Base-by-base conservation (phyloP, 1,139 yeast genomes). In the Saccharomycopsis hybrid region DNA sequence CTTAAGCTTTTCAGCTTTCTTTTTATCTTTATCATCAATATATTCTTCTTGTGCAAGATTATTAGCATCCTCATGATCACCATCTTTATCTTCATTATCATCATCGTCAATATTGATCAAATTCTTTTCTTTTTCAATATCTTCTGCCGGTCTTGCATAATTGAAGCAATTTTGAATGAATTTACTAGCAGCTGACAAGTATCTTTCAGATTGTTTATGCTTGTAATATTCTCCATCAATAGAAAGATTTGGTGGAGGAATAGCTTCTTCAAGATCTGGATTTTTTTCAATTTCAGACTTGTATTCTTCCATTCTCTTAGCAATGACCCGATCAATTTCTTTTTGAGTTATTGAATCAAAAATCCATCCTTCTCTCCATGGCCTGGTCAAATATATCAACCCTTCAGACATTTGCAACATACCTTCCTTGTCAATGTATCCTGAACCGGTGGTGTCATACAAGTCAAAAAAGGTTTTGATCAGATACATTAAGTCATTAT, bases 91-190 rank as follows among this genome's bases (percentile, higher is more conserved):
- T 24, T 35, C 43, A 35, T 18, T 30, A 27, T 33, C 37, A 5
- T 11, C 30, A 5, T 30, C 29, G 2, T 8, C 27, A 5, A 42
- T 36, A 29, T 42, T 24, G 18, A 31, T 18, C 11, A 30, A 18
- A 3, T 42, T n/a, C 11, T 32, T 24, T 25, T 39, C 40, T 8
- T 18, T 30, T 24, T 29, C 43, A 1, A 69, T 68, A 5, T 69
- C 65, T 48, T 79, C 85, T 41, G 76, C 78, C 0, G 95, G 90
- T 56, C 82, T 85, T 0, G 96, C 95, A 65, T 86, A 92, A 60
- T 90, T 96, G 65, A 89, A 89, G 0, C 95, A 88, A 49, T 96
- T 71, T 63, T 87, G 89, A 50, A 92, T 78, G 59, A 92, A 92
- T 28, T 78, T 80, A 55, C 96, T 85, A 2, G 96, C 95, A 0